Base-by-base conservation (phyloP, 179 eudicot genomes). In the Silene coronaria region DNA sequence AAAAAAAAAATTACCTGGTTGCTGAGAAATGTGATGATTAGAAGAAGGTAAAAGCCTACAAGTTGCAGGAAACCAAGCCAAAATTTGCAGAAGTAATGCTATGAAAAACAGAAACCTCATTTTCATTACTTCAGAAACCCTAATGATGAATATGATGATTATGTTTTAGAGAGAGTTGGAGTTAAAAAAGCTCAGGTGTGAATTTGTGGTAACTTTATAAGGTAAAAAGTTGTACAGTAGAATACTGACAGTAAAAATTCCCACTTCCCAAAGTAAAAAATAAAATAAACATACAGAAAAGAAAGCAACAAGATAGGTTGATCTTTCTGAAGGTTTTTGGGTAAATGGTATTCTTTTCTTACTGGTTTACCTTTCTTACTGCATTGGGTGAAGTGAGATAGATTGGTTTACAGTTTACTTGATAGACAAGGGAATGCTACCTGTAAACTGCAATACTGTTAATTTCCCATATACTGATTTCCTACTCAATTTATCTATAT, bases 1-100 rank as follows among this genome's bases (percentile, higher is more conserved):
- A 7, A 60, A 71, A 23, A 24, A 45, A 28, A 17, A 34, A 6
- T 34, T 72, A 72, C 80, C 80, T 77, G 61, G 28, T 62, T 70
- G 73, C 23, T 78, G 73, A 21, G 70, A 4, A 63, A 51, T 71
- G 73, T 36, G 77, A 78, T 67, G 74, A 85, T 74, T 76, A 66
- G 84, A 55, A 66, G 84, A 63, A 24, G 81, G 75, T 23, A 86
- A 80, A 77, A 70, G 83, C 76, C 89, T 89, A 79, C 87, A 82
- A 65, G 85, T 78, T 65, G 83, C 86, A 74, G 87, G 75, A 77
- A 77, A 83, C 88, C 85, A 84, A 77, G 82, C 77, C 70, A 88
- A 32, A 45, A 91, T 78, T 2, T 85, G 90, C 80, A 91, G 32
- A 73, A 83, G 65, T 42, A 74, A 68, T 61, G 78, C 78, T 53